Evolutionary conservation across 2,329 filamentous ascomycete genomes (phyloP), one percentile per base, ranked within the genome.

Genomic region (Podosphaera xanthii): DNA sequence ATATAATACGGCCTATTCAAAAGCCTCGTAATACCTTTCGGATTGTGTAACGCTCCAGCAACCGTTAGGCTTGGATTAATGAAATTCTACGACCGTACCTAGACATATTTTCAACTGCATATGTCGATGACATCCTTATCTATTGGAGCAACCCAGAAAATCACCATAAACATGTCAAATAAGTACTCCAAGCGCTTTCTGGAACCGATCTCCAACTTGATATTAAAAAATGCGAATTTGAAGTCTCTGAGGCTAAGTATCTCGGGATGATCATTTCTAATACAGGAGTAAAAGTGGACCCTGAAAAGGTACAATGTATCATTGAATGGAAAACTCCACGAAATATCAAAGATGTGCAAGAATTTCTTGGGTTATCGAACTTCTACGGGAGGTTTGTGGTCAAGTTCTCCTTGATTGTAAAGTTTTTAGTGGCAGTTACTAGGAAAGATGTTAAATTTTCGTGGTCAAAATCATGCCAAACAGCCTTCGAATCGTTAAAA

Each of bases 21-120:
- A 33, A 54, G 33, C 36, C 40, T 35, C 2, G 57, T 60, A 8
- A 6, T 58, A 22, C 56, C 48, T 5, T 60, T 60, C 31, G 50
- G 57, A 3, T 33, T 60, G 9, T 35, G 31, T 12, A 60, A 59
- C n/a, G 44, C 14, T 14, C 49, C 57, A 1, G 40, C 48, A 8
- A 59, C 56, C 8, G 58, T 44, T 6, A 31, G 34, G 35, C 10
- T 14, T 14, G 30, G 14, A 7, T 54, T 7, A 31, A 34, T 14
- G 12, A 54, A 4, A 54, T 35, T 54, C 52, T 54, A 7, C 30
- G 35, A 35, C 30, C 30, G 10, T 54, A 31, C 35, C 31, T 54
- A 14, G 31, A 54, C 31, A 54, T 54, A 30, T 54, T 34, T 54
- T 14, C 2, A 4, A 35, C 34, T 12, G 52, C 34, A 54, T 54